Conservation (phyloP, 257 asterid species). For the Oldenlandia corymbosa region DNA sequence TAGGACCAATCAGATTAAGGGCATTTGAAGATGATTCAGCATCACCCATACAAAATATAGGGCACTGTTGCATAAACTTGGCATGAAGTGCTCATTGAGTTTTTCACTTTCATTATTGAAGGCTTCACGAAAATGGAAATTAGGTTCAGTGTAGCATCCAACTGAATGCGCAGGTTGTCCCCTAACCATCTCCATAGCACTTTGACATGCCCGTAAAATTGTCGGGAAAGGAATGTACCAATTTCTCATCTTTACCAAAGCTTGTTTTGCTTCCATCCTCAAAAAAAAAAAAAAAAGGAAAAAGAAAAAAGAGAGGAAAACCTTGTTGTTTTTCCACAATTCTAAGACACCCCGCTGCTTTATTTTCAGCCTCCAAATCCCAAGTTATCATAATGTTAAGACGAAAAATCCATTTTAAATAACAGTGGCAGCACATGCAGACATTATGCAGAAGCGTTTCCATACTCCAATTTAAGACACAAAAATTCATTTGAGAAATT, state of each 20-base stretch:
- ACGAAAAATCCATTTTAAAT: no score
- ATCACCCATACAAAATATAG: slow-evolving; percentile 86
- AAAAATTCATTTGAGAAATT: no score
- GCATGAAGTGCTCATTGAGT: slow-evolving; percentile 80
- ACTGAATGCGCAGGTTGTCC: slow-evolving; percentile 94
- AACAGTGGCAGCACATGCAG: no score
- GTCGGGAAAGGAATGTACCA: slow-evolving; percentile 88
- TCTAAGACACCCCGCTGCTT: no score
- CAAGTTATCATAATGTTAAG: no score
- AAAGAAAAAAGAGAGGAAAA: no score
- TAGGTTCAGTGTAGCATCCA: slow-evolving; percentile 78
- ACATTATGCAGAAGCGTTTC: no score
- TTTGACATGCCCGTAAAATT: slow-evolving; percentile 86
- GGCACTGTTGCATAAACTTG: slow-evolving; percentile 87
- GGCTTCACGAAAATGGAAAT: slow-evolving; percentile 89
- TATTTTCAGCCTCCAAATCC: no score
- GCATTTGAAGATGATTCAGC: slow-evolving; percentile 92
- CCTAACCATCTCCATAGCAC: slow-evolving; percentile 80
- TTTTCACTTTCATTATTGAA: slow-evolving; percentile 75
- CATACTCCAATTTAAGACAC: no score
- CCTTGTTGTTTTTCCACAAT: no score
- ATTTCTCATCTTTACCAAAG: slow-evolving; percentile 84
- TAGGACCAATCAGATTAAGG: slow-evolving; percentile 85
- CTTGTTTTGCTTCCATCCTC: slow-evolving; percentile 94
- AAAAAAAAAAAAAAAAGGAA: no score